These are phyloP conservation scores for Wickerhamiella nectarea DNA, from an alignment of 805 yeast genomes.

Conservation along the genomic window DNA sequence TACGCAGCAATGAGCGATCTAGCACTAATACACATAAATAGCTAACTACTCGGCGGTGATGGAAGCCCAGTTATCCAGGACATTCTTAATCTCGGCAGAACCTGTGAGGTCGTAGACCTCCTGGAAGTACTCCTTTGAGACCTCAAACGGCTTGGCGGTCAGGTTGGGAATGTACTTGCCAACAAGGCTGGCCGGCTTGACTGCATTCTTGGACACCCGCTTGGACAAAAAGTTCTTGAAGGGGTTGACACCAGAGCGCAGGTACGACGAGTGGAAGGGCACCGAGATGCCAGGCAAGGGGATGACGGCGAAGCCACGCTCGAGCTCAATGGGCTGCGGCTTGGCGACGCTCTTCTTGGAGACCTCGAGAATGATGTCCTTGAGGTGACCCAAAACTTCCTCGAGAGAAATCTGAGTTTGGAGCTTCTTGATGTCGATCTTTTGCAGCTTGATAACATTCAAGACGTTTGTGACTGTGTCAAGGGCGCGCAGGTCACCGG, in stretches of 20 bases:
- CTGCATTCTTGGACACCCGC: slow-evolving; percentile 89
- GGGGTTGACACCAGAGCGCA: slow-evolving; percentile 97
- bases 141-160: slow-evolving; percentile 94
- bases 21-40: slow-evolving; percentile 13
- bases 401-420: slow-evolving; percentile 73
- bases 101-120: slow-evolving; percentile 87
- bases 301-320: slow-evolving; percentile 96
- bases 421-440: slow-evolving; percentile 80
- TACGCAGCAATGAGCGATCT: slow-evolving; percentile 22
- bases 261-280: slow-evolving; percentile 98
- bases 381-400: slow-evolving; percentile 75
- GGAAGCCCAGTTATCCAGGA: slow-evolving; percentile 90
- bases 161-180: slow-evolving; percentile 97
- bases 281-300: slow-evolving; percentile 99
- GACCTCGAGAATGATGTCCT: slow-evolving; percentile 78
- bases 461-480: slow-evolving; percentile 87
- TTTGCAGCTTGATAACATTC: slow-evolving; percentile 85
- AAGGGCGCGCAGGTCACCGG: slow-evolving; percentile 93
- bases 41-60: slow-evolving; percentile 32
- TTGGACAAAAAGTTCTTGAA: slow-evolving; percentile 94
- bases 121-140: slow-evolving; percentile 93
- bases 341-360: slow-evolving; percentile 68
- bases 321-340: slow-evolving; percentile 92
- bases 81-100: slow-evolving; percentile 77
- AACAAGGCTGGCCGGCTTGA: slow-evolving; percentile 83